A percentile compares a stretch with the other conserved stretches of the same genome.
These are phyloP conservation scores for Thraustochytrium striatum DNA, from an alignment of 352 stramenopile species.

Conservation along the genomic window DNA sequence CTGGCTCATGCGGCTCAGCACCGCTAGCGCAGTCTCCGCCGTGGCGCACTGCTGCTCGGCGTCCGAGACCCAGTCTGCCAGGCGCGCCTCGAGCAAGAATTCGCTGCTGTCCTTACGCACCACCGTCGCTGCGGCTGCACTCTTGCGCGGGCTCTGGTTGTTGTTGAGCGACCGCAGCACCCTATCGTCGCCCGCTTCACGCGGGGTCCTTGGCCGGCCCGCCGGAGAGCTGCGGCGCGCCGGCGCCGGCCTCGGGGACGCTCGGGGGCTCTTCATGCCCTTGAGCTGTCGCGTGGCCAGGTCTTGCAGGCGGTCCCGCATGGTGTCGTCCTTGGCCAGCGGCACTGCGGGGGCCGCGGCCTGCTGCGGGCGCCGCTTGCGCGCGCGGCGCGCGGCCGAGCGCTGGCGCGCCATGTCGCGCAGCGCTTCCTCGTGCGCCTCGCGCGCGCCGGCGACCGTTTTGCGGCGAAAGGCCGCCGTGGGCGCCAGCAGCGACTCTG, in stretches of 20 bases:
- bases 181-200: no score
- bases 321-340: not conserved
- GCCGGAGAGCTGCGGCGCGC: not conserved
- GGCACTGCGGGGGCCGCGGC: no score
- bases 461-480: constrained; percentile 33
- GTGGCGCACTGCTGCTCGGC: constrained; percentile 9
- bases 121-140: no score
- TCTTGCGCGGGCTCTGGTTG: no score
- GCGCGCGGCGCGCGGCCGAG: not conserved
- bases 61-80: constrained; percentile 23
- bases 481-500: not conserved
- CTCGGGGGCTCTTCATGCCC: not conserved
- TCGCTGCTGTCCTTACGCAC: no score
- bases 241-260: not conserved
- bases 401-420: not conserved
- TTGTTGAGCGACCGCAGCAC: no score
- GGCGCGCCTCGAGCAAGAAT: not conserved
- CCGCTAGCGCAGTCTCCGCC: constrained; percentile 3
- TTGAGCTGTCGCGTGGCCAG: no score
- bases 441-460: not conserved
- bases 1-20: not conserved
- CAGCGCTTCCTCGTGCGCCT: not conserved
- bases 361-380: not conserved
- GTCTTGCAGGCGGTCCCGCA: not conserved
- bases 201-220: no score